These are phyloP conservation scores for Hericium erinaceus DNA, from an alignment of 768 basidiomycete genomes.

Conservation along the genomic window DNA sequence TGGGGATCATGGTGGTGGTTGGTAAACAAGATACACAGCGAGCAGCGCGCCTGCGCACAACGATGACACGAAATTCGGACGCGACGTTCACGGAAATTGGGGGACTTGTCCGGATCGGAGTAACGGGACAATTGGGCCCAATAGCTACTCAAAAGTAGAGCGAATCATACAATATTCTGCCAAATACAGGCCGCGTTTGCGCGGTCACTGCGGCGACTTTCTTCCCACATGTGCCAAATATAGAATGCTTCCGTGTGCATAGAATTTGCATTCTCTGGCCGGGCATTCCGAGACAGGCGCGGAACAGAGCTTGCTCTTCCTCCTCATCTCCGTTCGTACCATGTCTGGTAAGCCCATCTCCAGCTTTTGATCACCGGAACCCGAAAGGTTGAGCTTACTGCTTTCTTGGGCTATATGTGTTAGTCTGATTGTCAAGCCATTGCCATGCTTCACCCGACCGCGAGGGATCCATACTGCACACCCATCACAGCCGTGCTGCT, in stretches of 20 bases:
- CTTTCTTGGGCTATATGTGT: neutral
- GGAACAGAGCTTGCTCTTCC: neutral
- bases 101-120: neutral
- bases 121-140: too few species aligned
- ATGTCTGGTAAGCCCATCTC: neutral
- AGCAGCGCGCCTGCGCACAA: neutral
- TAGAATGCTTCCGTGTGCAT: neutral
- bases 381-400: neutral
- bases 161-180: too few species aligned
- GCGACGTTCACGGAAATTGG: conserved; percentile 1
- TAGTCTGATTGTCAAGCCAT: neutral
- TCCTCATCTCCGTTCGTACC: neutral
- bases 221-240: neutral
- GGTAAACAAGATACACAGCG: neutral
- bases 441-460: neutral
- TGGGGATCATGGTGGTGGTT: neutral
- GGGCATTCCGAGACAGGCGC: neutral
- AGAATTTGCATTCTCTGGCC: neutral
- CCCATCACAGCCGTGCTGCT: neutral
- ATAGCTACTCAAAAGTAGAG: too few species aligned
- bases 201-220: too few species aligned
- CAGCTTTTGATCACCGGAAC: neutral
- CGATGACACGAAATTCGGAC: neutral
- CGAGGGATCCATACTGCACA: neutral
- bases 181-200: too few species aligned